Evolutionary conservation across 129 eudicot species (phyloP).

Genomic region (carrot (Daucus carota)): DNA sequence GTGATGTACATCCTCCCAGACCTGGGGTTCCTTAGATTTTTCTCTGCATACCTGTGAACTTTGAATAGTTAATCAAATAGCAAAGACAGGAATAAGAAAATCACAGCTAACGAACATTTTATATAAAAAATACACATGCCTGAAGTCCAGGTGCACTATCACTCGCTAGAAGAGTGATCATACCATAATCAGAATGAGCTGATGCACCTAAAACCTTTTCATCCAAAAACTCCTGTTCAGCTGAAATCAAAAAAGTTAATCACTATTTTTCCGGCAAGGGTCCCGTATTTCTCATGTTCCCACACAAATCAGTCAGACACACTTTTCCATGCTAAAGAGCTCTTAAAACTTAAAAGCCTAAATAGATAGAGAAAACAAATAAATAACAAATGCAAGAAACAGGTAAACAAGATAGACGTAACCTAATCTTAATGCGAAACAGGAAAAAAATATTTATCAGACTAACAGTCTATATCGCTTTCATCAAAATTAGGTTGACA

Average conservation of each 20-base stretch:
- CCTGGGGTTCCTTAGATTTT: conserved; percentile 43
- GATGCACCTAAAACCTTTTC: conserved; percentile 68
- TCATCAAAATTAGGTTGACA: no score
- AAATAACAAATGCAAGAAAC: neutral
- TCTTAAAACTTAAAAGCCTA: neutral
- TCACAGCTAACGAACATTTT: neutral
- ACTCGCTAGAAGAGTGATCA: conserved; percentile 74
- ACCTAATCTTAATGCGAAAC: no score
- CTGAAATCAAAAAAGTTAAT: conserved; percentile 12
- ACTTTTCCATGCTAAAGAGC: neutral
- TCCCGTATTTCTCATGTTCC: neutral
- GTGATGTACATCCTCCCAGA: conserved; percentile 73
- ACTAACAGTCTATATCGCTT: no score
- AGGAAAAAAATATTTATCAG: no score
- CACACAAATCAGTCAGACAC: neutral
- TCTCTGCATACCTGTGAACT: conserved; percentile 68
- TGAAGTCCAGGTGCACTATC: conserved; percentile 80
- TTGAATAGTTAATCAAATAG: neutral
- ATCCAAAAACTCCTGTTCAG: conserved; percentile 29
- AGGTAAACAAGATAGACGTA: neutral
- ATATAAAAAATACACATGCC: conserved; percentile 28
- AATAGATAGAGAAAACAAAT: neutral
- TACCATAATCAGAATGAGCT: conserved; percentile 85
- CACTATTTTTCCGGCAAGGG: neutral
- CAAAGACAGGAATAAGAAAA: neutral